Percentiles rank a stretch among this genome's conserved stretches.
Conservation (phyloP, 148 eudicot genomes). For the Rhododendron molle region DNA sequence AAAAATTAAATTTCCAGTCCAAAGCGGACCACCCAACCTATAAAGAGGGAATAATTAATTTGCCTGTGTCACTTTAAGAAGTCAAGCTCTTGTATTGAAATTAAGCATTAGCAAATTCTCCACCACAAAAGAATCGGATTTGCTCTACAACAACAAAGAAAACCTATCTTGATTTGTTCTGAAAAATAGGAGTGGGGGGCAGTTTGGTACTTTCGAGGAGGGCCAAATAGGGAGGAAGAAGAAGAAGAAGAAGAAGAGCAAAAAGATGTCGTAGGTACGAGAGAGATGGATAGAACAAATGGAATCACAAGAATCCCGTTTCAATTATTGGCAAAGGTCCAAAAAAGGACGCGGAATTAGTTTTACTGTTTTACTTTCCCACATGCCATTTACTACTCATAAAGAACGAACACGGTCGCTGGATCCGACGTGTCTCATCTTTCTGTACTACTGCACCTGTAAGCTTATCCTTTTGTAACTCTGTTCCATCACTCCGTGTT, state of each 20-base stretch:
- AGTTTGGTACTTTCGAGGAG: not conserved
- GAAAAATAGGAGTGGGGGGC: not conserved
- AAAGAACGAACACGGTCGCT: not conserved
- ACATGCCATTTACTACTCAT: no score
- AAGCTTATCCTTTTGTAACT: not conserved
- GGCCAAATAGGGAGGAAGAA: not conserved
- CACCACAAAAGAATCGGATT: not conserved
- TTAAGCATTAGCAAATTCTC: not conserved
- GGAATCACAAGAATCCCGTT: not conserved
- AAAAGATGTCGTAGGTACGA: not conserved
- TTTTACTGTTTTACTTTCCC: no score
- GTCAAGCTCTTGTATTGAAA: not conserved
- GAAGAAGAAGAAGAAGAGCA: no score
- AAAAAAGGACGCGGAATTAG: not conserved
- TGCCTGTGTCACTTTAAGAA: not conserved
- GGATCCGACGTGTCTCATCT: not conserved
- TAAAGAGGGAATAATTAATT: no score
- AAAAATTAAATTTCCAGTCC: no score
- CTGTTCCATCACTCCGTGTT: not conserved
- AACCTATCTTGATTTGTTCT: no score
- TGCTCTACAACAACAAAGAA: no score
- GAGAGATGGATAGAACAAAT: not conserved
- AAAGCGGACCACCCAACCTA: no score
- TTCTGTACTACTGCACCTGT: not conserved
- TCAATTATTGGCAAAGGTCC: constrained; percentile 3